These are phyloP conservation scores for Peterozyma toletana DNA, from an alignment of 805 yeast species.

Conservation along the genomic window DNA sequence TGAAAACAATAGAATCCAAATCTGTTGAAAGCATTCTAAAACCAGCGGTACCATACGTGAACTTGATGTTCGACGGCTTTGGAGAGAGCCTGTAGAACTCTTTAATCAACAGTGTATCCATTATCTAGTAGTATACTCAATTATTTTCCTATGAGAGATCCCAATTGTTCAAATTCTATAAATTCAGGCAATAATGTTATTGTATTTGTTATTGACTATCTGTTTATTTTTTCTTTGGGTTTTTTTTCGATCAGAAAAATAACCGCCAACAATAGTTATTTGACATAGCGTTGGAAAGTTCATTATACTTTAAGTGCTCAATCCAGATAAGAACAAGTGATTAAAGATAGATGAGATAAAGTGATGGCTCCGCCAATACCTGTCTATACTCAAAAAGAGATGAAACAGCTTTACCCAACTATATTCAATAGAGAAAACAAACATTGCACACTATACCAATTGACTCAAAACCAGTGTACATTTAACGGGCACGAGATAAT, in stretches of 20 bases:
- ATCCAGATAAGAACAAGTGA: too few relatives aligned
- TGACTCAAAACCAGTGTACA: conserved; percentile 41
- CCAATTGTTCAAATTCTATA: conserved; percentile 3
- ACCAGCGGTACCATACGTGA: conserved; percentile 95
- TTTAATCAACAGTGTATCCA: not conserved
- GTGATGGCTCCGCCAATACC: conserved; percentile 47
- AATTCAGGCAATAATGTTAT: too few relatives aligned
- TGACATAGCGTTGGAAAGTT: too few relatives aligned
- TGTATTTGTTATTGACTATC: too few relatives aligned
- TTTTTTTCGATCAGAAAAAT: too few relatives aligned
- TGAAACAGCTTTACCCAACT: conserved; percentile 18
- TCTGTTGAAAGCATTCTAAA: conserved; percentile 69
- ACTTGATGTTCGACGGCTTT: conserved; percentile 35
- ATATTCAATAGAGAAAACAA: conserved; percentile 14
- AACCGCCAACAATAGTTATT: too few relatives aligned
- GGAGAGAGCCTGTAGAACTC: conserved; percentile 22
- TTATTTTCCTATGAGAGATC: not conserved
- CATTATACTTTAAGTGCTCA: too few relatives aligned
- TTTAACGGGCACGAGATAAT: conserved; percentile 32
- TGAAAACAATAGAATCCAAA: conserved; percentile 75
- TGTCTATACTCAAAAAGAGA: conserved; percentile 30
- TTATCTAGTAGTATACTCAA: not conserved
- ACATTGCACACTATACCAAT: conserved; percentile 26
- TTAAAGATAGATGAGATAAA: too few relatives aligned
- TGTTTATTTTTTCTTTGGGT: too few relatives aligned